These are phyloP conservation scores for Calonectria ilicicola DNA, from an alignment of 2,329 filamentous ascomycete genomes.

Conservation along the genomic window DNA sequence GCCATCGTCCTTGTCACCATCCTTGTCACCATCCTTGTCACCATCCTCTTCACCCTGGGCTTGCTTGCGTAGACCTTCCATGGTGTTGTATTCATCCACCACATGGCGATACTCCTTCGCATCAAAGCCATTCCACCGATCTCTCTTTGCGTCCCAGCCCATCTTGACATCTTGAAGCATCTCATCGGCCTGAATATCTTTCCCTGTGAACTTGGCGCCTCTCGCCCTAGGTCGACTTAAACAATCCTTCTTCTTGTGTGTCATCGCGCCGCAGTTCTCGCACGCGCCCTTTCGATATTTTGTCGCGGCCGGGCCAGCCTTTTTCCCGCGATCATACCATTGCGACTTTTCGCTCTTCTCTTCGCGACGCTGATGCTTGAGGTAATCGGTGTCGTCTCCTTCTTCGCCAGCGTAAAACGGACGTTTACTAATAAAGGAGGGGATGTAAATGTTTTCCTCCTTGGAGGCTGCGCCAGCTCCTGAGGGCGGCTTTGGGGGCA, in stretches of 20 bases:
- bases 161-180: slow-evolving; percentile 85
- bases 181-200: slow-evolving; percentile 94
- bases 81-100: slow-evolving; percentile 88
- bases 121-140: slow-evolving; percentile 99
- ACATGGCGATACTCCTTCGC: slow-evolving; percentile 85
- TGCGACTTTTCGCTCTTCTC: slow-evolving; percentile 77
- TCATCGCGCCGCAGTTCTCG: slow-evolving; percentile 98
- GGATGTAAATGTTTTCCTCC: slow-evolving; percentile 98
- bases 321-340: slow-evolving; percentile 95
- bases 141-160: slow-evolving; percentile 97
- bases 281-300: slow-evolving; percentile 98
- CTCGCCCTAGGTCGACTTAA: slow-evolving; percentile 88
- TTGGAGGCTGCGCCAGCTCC: slow-evolving; percentile 67
- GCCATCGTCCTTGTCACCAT: slow-evolving; percentile 68
- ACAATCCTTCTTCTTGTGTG: slow-evolving; percentile 95
- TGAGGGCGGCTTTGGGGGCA: slow-evolving; percentile 49
- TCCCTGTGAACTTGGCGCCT: slow-evolving; percentile 92
- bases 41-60: slow-evolving; percentile 63
- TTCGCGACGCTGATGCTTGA: slow-evolving; percentile 87
- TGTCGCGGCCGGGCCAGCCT: slow-evolving; percentile 86
- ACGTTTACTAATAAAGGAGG: slow-evolving; percentile 96
- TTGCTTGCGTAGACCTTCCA: slow-evolving; percentile 79
- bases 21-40: slow-evolving; percentile 62
- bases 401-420: slow-evolving; percentile 93
- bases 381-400: slow-evolving; percentile 84